Conservation (phyloP, 345 rosid species). For the Alliaria petiolata region DNA sequence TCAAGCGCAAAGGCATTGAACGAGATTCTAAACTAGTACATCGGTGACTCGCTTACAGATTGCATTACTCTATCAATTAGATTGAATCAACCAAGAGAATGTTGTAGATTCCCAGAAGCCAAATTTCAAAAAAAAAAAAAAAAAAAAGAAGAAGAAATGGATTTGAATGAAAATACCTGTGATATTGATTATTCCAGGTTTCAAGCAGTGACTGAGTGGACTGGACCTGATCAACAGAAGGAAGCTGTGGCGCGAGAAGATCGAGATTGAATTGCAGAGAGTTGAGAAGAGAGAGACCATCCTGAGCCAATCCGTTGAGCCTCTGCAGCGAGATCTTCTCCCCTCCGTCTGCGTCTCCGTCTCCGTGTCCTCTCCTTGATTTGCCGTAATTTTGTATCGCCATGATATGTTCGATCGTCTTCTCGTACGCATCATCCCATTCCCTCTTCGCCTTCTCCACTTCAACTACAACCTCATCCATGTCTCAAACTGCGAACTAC, state of each 20-base stretch:
- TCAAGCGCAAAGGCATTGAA: neutral
- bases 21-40: neutral
- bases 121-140: no score
- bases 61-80: neutral
- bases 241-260: constrained; percentile 85
- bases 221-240: constrained; percentile 47
- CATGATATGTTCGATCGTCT: constrained; percentile 47
- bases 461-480: constrained; percentile 81
- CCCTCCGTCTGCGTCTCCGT: no score
- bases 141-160: no score
- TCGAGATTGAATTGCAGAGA: constrained; percentile 75
- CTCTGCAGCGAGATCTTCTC: constrained; percentile 69
- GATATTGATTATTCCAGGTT: constrained; percentile 62
- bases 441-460: constrained; percentile 87
- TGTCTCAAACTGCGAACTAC: neutral
- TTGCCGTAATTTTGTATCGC: constrained; percentile 68
- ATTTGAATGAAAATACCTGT: constrained; percentile 4
- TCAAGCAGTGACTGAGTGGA: constrained; percentile 59
- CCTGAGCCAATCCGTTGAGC: constrained; percentile 66
- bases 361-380: constrained; percentile 34
- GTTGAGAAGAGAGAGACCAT: constrained; percentile 70
- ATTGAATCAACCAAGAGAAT: no score
- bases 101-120: no score
- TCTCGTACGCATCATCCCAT: constrained; percentile 66
- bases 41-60: neutral